These are phyloP conservation scores for Ustilago vetiveriae DNA, from an alignment of 1,284 basidiomycete genomes.

Conservation along the genomic window DNA sequence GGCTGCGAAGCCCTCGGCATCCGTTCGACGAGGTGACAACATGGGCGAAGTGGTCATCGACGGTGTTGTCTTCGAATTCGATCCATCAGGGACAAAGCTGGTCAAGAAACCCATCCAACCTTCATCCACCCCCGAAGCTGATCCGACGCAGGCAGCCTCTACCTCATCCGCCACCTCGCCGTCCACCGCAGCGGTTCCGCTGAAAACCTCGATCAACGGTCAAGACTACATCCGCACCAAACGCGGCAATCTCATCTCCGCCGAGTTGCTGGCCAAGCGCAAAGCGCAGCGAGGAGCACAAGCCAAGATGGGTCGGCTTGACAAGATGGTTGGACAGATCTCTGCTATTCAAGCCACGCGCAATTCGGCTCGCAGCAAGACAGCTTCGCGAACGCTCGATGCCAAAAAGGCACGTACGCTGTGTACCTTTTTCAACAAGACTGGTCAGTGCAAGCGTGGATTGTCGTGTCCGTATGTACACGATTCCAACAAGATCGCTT, in stretches of 20 bases:
- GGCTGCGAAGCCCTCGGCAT: slow-evolving; percentile 13
- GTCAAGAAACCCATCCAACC: slow-evolving; percentile 63
- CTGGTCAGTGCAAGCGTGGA: slow-evolving; percentile 62
- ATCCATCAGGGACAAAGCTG: slow-evolving; percentile 70
- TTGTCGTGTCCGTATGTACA: slow-evolving; percentile 62
- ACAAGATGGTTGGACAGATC: slow-evolving; percentile 49
- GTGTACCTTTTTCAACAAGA: slow-evolving; percentile 58
- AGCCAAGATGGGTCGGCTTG: slow-evolving; percentile 51
- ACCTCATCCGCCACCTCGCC: neutral
- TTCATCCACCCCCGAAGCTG: slow-evolving; percentile 1
- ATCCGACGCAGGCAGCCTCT: neutral
- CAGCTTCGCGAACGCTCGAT: slow-evolving; percentile 9
- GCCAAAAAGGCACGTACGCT: slow-evolving; percentile 34
- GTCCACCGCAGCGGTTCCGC: slow-evolving; percentile 16
- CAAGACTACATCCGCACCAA: slow-evolving; percentile 68
- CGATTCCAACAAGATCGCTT: slow-evolving; percentile 55
- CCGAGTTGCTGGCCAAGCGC: slow-evolving; percentile 56
- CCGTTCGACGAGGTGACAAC: slow-evolving; percentile 55
- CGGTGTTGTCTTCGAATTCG: slow-evolving; percentile 70
- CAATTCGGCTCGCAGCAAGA: slow-evolving; percentile 10
- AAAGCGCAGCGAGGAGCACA: slow-evolving; percentile 44
- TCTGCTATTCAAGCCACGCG: slow-evolving; percentile 48
- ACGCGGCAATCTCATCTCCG: slow-evolving; percentile 68
- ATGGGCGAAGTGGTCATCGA: slow-evolving; percentile 70
- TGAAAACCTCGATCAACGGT: slow-evolving; percentile 67